Evolutionary conservation across 495 filamentous ascomycete species (phyloP).

Genomic region (Tricharina praecox): DNA sequence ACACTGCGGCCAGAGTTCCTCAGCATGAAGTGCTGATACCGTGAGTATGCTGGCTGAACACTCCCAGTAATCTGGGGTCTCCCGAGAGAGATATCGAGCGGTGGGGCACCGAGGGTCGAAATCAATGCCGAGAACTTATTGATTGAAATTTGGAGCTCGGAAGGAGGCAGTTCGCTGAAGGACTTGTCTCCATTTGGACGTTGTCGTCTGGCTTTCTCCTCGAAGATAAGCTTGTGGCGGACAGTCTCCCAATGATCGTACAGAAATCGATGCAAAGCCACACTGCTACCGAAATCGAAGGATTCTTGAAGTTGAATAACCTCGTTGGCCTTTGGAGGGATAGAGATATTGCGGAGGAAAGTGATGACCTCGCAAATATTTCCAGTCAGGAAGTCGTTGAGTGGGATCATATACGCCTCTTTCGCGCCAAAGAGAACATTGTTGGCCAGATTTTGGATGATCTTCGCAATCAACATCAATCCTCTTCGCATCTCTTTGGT

Average conservation of each 20-base stretch:
- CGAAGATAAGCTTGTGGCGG: slow-evolving; percentile 41
- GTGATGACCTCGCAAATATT: slow-evolving; percentile 47
- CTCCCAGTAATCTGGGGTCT: slow-evolving; percentile 42
- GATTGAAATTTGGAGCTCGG: slow-evolving; percentile 17
- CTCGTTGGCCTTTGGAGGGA: slow-evolving; percentile 25
- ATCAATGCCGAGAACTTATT: slow-evolving; percentile 33
- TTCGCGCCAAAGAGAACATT: slow-evolving; percentile 55
- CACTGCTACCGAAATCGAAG: slow-evolving; percentile 50
- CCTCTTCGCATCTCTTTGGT: slow-evolving; percentile 51
- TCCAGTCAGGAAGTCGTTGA: slow-evolving; percentile 46
- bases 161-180: slow-evolving; percentile 7
- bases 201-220: slow-evolving; percentile 29
- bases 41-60: slow-evolving; percentile 41
- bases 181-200: slow-evolving; percentile 18
- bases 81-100: slow-evolving; percentile 46
- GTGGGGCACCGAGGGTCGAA: slow-evolving; percentile 44
- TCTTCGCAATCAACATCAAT: slow-evolving; percentile 47
- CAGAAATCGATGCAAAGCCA: slow-evolving; percentile 46
- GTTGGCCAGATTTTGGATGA: slow-evolving; percentile 51
- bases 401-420: slow-evolving; percentile 50
- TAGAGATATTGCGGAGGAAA: slow-evolving; percentile 45
- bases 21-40: slow-evolving; percentile 55
- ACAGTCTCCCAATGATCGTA: slow-evolving; percentile 55
- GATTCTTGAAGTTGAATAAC: slow-evolving; percentile 31
- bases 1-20: slow-evolving; percentile 44